A percentile compares a stretch with the other conserved stretches of the same genome.
phyloP scores from a whole-genome alignment of 2,329 filamentous ascomycete genomes.

The Dactylonectria estremocensis region DNA sequence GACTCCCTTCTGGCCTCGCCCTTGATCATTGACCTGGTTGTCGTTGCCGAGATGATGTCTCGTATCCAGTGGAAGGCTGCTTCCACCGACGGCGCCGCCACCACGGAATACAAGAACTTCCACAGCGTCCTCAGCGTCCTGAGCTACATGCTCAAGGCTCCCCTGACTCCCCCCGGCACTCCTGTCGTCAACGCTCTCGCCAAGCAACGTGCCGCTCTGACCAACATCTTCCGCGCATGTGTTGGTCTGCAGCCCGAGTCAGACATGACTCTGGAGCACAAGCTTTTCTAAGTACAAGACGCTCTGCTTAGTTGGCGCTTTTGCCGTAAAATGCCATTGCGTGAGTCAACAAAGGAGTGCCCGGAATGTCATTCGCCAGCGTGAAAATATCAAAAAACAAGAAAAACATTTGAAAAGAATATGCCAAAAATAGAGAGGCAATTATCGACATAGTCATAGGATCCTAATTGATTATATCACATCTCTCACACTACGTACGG shows the following conservation, averaged over 20 bases:
- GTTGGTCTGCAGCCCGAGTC: conserved; percentile 97
- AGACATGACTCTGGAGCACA: conserved; percentile 99
- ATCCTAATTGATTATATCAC: conserved; percentile 43
- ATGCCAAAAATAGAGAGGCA: conserved; percentile 35
- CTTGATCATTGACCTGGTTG: conserved; percentile 95
- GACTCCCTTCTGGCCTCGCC: conserved; percentile 97
- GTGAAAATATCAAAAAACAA: conserved; percentile 25
- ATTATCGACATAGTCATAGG: conserved; percentile 40
- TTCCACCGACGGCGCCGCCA: conserved; percentile 65
- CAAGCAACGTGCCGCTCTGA: conserved; percentile 95
- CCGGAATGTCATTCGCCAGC: conserved; percentile 38
- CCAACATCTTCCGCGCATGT: conserved; percentile 99
- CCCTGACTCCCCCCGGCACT: conserved; percentile 92
- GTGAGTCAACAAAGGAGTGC: conserved; percentile 20
- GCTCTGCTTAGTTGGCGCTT: not conserved
- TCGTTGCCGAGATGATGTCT: conserved; percentile 98
- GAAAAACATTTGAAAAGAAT: conserved; percentile 37
- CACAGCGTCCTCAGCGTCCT: conserved; percentile 97
- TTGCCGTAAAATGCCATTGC: conserved; percentile 2
- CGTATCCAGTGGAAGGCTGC: conserved; percentile 91
- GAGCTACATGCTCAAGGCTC: conserved; percentile 99
- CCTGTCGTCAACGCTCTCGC: conserved; percentile 95
- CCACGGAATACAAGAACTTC: conserved; percentile 88
- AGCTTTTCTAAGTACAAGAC: conserved; percentile 78
- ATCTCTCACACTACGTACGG: conserved; percentile 34